Percentiles rank a stretch among this genome's conserved stretches.
Conservation (phyloP, 768 basidiomycete genomes). For the Termitomyces sp. region DNA sequence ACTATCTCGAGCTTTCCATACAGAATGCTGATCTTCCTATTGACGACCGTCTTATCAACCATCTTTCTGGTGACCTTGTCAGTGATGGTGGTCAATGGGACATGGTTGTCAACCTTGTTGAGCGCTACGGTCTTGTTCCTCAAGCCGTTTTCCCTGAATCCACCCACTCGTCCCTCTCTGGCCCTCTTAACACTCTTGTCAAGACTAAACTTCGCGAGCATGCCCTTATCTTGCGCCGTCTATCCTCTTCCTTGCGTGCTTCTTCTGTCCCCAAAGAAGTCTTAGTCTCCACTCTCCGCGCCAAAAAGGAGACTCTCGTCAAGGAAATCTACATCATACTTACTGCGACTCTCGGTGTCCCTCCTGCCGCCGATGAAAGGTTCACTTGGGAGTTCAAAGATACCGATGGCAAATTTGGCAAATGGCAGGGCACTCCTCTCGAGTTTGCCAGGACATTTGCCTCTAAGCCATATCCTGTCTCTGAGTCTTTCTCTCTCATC, state of each 20-base stretch:
- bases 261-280: conserved; percentile 41
- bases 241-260: conserved; percentile 47
- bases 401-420: conserved; percentile 64
- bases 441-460: conserved; percentile 74
- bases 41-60: conserved; percentile 77
- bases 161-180: conserved; percentile 69
- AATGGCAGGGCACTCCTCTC: conserved; percentile 75
- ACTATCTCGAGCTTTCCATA: conserved; percentile 85
- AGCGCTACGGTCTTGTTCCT: conserved; percentile 84
- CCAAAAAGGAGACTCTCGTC: conserved; percentile 83
- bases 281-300: conserved; percentile 50
- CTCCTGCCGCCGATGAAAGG: conserved; percentile 62
- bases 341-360: conserved; percentile 81
- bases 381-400: conserved; percentile 91
- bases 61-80: conserved; percentile 72
- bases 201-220: conserved; percentile 92
- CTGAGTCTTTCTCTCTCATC: conserved; percentile 86
- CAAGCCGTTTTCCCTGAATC: conserved; percentile 82
- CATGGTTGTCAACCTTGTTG: conserved; percentile 61
- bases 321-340: conserved; percentile 80
- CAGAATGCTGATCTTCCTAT: conserved; percentile 73
- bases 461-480: conserved; percentile 48
- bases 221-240: conserved; percentile 70
- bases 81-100: conserved; percentile 96
- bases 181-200: conserved; percentile 69